phyloP scores from a whole-genome alignment of 768 basidiomycete genomes.

The Collybia mongolica region DNA sequence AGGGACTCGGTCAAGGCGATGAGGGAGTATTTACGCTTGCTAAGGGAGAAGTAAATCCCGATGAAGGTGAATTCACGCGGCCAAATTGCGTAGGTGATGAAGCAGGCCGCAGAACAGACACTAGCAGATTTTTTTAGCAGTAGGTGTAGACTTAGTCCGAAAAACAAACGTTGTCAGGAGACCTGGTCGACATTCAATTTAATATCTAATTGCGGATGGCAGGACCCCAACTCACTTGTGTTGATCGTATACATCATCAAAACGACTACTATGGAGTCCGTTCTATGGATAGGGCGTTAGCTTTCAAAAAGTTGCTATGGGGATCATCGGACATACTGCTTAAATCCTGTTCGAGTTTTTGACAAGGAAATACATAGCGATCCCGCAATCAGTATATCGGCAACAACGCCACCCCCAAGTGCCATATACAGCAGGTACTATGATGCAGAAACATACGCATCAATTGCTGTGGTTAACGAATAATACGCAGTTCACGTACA shows the following conservation, averaged over 20 bases:
- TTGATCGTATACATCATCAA: constrained; percentile 50
- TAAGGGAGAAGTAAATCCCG: constrained; percentile 42
- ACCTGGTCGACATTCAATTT: constrained; percentile 15
- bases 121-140: not conserved
- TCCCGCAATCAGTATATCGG: constrained; percentile 37
- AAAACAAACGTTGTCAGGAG: constrained; percentile 29
- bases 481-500: constrained; percentile 16
- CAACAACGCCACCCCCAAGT: constrained; percentile 33
- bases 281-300: constrained; percentile 24
- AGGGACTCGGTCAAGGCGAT: not conserved
- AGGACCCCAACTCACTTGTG: constrained; percentile 35
- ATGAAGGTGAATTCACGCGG: constrained; percentile 44
- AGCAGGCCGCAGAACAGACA: constrained; percentile 28
- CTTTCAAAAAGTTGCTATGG: not conserved
- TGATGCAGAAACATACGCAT: not conserved
- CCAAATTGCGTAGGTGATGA: constrained; percentile 38
- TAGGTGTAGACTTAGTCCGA: no score
- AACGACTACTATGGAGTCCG: constrained; percentile 41
- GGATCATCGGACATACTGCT: constrained; percentile 16
- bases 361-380: constrained; percentile 32
- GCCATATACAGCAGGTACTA: constrained; percentile 30
- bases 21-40: constrained; percentile 34
- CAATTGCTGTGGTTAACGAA: not conserved
- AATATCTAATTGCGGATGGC: not conserved
- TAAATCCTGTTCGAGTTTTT: constrained; percentile 26